Conservation (phyloP, 495 filamentous ascomycete species). For the Hypoxylon fragiforme region DNA sequence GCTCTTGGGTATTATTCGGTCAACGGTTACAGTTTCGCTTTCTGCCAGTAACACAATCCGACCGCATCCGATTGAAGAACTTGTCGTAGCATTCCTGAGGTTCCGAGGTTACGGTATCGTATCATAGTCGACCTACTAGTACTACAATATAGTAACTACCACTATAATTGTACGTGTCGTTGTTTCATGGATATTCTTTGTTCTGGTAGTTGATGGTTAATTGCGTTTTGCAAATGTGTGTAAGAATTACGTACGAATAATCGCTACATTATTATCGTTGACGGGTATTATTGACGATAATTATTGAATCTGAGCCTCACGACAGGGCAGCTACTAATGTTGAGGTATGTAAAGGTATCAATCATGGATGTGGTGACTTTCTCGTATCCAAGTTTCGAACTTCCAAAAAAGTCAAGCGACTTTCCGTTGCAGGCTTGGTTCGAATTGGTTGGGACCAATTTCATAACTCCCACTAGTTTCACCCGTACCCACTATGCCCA, state of each 20-base stretch:
- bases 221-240: no score
- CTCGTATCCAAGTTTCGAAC: constrained; percentile 35
- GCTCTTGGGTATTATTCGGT: constrained; percentile 5
- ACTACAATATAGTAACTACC: no score
- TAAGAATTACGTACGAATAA: no score
- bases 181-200: no score
- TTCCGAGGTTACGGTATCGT: neutral
- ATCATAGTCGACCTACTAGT: no score
- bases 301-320: neutral
- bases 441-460: constrained; percentile 11
- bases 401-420: constrained; percentile 26
- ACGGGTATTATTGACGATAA: no score
- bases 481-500: constrained; percentile 11
- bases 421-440: constrained; percentile 13
- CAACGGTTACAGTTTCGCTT: constrained; percentile 14
- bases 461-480: constrained; percentile 26
- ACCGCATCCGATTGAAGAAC: constrained; percentile 1
- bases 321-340: no score
- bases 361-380: no score
- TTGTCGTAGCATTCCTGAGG: neutral
- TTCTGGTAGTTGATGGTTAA: no score
- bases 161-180: no score
- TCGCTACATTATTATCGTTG: no score
- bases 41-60: constrained; percentile 17
- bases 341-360: no score